Percentiles rank a stretch among this genome's conserved stretches.
Evolutionary conservation across 345 rosid genomes (phyloP).

Genomic region (Mangifera indica): DNA sequence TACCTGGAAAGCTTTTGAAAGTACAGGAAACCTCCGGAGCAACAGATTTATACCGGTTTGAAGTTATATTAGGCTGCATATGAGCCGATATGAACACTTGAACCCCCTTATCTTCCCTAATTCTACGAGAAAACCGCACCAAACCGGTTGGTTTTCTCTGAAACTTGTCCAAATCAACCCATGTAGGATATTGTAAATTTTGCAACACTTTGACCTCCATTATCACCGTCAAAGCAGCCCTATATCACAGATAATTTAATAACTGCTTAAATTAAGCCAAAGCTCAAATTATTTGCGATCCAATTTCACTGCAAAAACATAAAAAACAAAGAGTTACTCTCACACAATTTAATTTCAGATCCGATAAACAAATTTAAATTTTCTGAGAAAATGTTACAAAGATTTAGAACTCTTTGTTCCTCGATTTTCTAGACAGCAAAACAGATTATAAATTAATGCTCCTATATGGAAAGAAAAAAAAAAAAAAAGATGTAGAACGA

Average conservation of each 20-base stretch:
- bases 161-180: constrained; percentile 38
- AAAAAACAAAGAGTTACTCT: background rate
- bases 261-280: background rate
- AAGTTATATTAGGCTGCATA: constrained; percentile 30
- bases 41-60: constrained; percentile 20
- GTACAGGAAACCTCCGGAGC: constrained; percentile 45
- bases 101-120: constrained; percentile 32
- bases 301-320: background rate
- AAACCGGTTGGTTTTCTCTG: constrained; percentile 29
- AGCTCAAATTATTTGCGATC: background rate
- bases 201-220: constrained; percentile 63
- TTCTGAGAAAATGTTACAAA: background rate
- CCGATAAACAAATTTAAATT: background rate
- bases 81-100: constrained; percentile 42
- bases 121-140: constrained; percentile 32
- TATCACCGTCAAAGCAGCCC: background rate
- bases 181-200: constrained; percentile 43
- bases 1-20: constrained; percentile 59
- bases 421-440: background rate
- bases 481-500: background rate
- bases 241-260: background rate
- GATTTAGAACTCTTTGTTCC: background rate
- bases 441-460: background rate
- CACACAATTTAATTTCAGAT: background rate
- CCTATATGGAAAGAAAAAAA: background rate